Evolutionary conservation across 2,329 filamentous ascomycete genomes (phyloP), one percentile per base, ranked within the genome.

Genomic region (Hymenoscyphus occultus): DNA sequence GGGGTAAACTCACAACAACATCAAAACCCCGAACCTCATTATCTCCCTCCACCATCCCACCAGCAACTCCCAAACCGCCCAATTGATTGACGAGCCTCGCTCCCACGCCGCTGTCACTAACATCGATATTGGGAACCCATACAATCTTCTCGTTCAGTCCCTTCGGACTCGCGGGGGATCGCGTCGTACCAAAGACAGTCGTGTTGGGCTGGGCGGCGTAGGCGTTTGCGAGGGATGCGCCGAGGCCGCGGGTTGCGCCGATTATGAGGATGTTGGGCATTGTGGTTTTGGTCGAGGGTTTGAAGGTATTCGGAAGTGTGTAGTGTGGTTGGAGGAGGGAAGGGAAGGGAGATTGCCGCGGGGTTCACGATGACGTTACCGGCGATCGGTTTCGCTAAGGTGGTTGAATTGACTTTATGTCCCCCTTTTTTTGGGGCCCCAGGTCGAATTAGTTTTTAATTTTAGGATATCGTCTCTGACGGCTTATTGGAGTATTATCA

Each of bases 241-340:
- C 89, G 3, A 91, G 81, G 62, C 89, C 89, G 54, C 89, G 82
- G 1, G 88, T 91, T 2, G 86, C 88, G 59, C 89, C 89, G 35
- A 92, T 80, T 35, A 92, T 81, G 2, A 91, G 81, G 40, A 89
- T 78, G 42, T 65, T 63, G 1, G 60, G 45, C 64, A 65, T 65
- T 19, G 19, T 59, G 3, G 7, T 16, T 56, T 56, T 3, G 16
- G 2, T 56, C n/a, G 10, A 6, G 45, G 19, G n/a, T 19, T 51
- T 51, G 45, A 51, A 19, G n/a, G 4, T 51, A 16, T 22, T 51
- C 5, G 5, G 6, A 35, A 3, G 28, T 28, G 28, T 28, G 35
- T 35, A 7, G 9, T 35, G 35, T 35, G 5, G 35, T 35, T 35
- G 35, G 35, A 9, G 45, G n/a, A 5, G 19, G 5, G 9, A 51